Conservation (phyloP, 768 basidiomycete genomes). For the Tricholoma saponaceum region DNA sequence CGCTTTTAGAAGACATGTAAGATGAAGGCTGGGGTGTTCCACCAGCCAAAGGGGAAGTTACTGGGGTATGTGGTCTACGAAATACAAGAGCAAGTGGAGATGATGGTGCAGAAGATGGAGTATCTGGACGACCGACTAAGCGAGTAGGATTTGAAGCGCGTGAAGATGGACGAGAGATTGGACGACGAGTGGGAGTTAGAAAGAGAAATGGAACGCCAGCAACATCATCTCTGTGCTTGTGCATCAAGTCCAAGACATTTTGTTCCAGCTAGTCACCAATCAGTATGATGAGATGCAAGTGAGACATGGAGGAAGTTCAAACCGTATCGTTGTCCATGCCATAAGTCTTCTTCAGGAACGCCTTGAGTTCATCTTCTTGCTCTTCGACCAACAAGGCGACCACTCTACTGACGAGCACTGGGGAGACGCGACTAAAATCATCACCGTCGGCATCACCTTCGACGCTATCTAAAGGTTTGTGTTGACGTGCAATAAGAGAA, state of each 20-base stretch:
- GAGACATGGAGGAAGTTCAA: conserved; percentile 23
- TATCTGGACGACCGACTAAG: conserved; percentile 67
- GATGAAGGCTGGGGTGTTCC: conserved; percentile 42
- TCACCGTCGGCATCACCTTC: conserved; percentile 58
- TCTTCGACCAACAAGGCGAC: conserved; percentile 73
- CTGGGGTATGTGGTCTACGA: conserved; percentile 76
- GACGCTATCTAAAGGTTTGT: conserved; percentile 55
- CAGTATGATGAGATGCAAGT: conserved; percentile 9
- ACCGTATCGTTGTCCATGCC: conserved; percentile 69
- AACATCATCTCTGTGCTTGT: conserved; percentile 85
- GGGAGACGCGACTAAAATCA: conserved; percentile 46
- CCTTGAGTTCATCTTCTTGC: conserved; percentile 84
- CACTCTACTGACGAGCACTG: conserved; percentile 64
- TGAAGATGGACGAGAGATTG: conserved; percentile 77
- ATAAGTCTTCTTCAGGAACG: conserved; percentile 64
- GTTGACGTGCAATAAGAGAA: conserved; percentile 65
- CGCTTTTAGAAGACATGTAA: conserved; percentile 52
- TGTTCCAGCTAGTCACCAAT: conserved; percentile 64
- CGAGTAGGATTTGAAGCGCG: conserved; percentile 71
- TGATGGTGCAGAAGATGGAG: conserved; percentile 68
- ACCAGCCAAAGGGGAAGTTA: conserved; percentile 71
- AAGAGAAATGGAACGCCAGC: conserved; percentile 81
- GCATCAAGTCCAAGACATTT: conserved; percentile 91
- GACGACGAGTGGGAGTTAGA: conserved; percentile 74
- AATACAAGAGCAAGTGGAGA: conserved; percentile 76